Percentiles rank a stretch among this genome's conserved stretches.
phyloP scores from a whole-genome alignment of 768 basidiomycete species.

The Hygrocybe punicea region DNA sequence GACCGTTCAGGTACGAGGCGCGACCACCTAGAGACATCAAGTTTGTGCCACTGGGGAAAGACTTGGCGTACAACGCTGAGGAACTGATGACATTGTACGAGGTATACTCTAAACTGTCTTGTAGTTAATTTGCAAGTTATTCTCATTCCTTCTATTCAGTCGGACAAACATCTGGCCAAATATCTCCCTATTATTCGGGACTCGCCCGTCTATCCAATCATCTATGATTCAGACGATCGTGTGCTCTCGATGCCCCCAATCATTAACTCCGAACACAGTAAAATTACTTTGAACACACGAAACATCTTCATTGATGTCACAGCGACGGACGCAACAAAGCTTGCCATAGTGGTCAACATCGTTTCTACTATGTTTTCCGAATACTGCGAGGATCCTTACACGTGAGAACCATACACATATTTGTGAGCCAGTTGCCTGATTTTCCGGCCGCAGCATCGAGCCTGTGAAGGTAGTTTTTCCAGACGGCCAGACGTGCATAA shows the following conservation, averaged over 20 bases:
- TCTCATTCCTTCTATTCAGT: conserved; percentile 42
- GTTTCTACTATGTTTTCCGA: conserved; percentile 98
- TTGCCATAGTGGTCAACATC: conserved; percentile 93
- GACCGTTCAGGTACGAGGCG: conserved; percentile 87
- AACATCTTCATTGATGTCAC: conserved; percentile 98
- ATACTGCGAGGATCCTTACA: conserved; percentile 87
- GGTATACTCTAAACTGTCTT: conserved; percentile 46
- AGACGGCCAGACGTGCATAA: conserved; percentile 70
- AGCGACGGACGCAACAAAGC: conserved; percentile 94
- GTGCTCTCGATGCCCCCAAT: conserved; percentile 98
- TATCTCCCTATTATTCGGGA: conserved; percentile 93
- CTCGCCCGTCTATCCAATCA: conserved; percentile 95
- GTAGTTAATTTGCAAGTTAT: background rate
- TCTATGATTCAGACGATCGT: conserved; percentile 84
- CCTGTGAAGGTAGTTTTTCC: conserved; percentile 83
- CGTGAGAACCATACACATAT: conserved; percentile 57
- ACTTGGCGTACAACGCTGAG: conserved; percentile 74
- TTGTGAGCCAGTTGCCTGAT: background rate
- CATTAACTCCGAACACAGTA: conserved; percentile 96
- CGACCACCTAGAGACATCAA: conserved; percentile 82
- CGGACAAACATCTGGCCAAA: conserved; percentile 84
- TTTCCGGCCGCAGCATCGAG: conserved; percentile 63
- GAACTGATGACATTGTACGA: conserved; percentile 94
- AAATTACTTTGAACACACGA: conserved; percentile 88
- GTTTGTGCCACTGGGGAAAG: conserved; percentile 83